Conservation (phyloP, 345 rosid species). For the Arabis alpina region DNA sequence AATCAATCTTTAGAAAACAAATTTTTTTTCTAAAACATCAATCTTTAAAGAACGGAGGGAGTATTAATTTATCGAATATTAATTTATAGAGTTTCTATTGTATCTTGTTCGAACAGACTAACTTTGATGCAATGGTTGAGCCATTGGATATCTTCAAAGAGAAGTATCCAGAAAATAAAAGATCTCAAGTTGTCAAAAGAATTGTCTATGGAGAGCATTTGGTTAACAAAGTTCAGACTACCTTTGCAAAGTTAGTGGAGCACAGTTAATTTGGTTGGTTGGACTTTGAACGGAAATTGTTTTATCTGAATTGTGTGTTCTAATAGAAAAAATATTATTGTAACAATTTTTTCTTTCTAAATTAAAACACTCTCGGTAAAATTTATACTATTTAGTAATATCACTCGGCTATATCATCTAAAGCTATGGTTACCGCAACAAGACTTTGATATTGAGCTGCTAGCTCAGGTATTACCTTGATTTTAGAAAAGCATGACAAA, state of each 20-base stretch:
- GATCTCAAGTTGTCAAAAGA: slow-evolving; percentile 43
- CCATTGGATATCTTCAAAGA: slow-evolving; percentile 64
- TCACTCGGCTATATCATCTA: no score
- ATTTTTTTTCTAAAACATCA: no score
- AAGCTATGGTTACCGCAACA: no score
- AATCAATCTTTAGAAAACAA: no score
- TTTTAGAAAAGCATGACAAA: no score
- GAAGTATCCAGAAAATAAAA: slow-evolving; percentile 44
- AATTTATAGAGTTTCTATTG: no score
- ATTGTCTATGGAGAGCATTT: slow-evolving; percentile 81
- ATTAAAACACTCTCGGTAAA: neutral
- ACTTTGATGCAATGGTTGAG: slow-evolving; percentile 66
- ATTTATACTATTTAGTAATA: no score
- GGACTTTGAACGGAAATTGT: neutral
- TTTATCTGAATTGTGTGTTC: neutral
- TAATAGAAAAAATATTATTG: neutral
- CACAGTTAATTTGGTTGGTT: neutral
- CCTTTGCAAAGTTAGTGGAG: slow-evolving; percentile 46
- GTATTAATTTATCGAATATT: no score
- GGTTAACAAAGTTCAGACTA: slow-evolving; percentile 61
- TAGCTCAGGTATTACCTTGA: no score
- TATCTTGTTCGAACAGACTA: slow-evolving; percentile 48
- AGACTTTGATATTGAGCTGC: no score
- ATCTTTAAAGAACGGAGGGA: no score
- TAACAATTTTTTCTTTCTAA: neutral